phyloP scores from a whole-genome alignment of 2,329 filamentous ascomycete species.

The Colletotrichum sp. region DNA sequence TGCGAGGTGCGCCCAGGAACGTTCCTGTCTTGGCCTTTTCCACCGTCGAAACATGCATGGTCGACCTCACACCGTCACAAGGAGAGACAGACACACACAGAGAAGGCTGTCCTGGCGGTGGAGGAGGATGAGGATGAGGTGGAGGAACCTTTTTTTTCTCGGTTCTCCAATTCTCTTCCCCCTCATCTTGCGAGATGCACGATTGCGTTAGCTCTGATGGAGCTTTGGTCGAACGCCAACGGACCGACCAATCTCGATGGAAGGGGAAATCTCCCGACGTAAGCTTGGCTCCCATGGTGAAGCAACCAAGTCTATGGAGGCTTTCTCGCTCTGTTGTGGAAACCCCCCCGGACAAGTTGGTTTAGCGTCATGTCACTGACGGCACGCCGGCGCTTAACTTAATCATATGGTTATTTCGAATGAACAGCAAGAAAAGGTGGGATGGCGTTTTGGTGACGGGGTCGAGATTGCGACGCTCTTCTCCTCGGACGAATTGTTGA shows the following conservation, averaged over 20 bases:
- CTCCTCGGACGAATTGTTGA: not conserved
- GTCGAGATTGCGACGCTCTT: not conserved
- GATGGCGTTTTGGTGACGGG: not conserved
- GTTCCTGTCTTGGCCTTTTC: not conserved
- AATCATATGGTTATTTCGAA: conserved; percentile 3
- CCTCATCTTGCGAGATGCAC: not conserved
- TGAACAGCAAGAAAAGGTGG: not conserved
- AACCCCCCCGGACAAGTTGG: not conserved
- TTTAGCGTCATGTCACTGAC: conserved; percentile 6
- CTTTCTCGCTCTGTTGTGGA: not conserved
- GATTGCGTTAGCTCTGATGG: not conserved
- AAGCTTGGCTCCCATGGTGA: not conserved
- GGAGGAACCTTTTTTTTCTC: not conserved
- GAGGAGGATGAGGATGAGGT: not conserved
- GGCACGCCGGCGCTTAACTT: conserved; percentile 12
- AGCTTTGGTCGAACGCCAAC: not conserved
- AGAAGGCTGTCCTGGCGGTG: not conserved
- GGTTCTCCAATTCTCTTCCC: not conserved
- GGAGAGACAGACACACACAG: not conserved
- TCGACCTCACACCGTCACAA: conserved; percentile 13
- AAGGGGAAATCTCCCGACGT: not conserved
- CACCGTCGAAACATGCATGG: conserved; percentile 7
- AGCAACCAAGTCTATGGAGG: not conserved
- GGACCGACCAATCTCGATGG: not conserved
- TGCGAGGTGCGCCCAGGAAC: conserved; percentile 1